Base-by-base conservation (phyloP, 495 filamentous ascomycete species). In the Talaromyces adpressus region DNA sequence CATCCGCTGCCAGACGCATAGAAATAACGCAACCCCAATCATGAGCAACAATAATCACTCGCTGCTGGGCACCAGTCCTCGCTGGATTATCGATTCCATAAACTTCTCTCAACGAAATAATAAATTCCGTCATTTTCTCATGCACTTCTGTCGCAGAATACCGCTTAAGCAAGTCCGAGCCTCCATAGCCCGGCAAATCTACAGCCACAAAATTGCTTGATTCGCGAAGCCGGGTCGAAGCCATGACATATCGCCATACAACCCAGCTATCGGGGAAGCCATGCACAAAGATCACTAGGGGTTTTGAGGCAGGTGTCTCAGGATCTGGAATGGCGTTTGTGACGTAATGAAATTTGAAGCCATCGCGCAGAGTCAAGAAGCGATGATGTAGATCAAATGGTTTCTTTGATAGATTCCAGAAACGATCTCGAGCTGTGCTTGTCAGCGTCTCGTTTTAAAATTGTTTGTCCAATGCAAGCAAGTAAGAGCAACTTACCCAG, bases 241-340 rank as follows among this genome's bases (percentile, higher is more conserved):
- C 61, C 2, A 79, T 62, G 8, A 84, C 69, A 30, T 78, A 65
- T 32, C 75, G 76, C 81, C 82, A 86, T 27, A 84, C 64, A 1
- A 74, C 73, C 76, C 79, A 84, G 62, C 80, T 83, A 65, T 86
- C 83, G 7, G 84, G 84, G 61, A 84, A 86, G 32, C 84, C 84
- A 66, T 86, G 84, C 29, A 85, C 73, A 68, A 85, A 81, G 39
- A 86, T 79, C 11, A 84, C 73, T 57, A 86, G 68, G 0, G 77
- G 77, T 32, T 71, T 74, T 29, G 75, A 72, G 3, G 70, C 70
- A 32, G 68, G 39, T n/a, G 64, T 65, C 0, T 66, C 34, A 6
- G 63, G 65, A 45, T 65, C 65, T 0, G 72, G 67, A 4, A 54
- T 57, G 25, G 73, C 70, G 65, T 79, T 81, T 64, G 73, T 74